Conservation (phyloP, 2,329 filamentous ascomycete species). For the Rhynchosporium secalis region DNA sequence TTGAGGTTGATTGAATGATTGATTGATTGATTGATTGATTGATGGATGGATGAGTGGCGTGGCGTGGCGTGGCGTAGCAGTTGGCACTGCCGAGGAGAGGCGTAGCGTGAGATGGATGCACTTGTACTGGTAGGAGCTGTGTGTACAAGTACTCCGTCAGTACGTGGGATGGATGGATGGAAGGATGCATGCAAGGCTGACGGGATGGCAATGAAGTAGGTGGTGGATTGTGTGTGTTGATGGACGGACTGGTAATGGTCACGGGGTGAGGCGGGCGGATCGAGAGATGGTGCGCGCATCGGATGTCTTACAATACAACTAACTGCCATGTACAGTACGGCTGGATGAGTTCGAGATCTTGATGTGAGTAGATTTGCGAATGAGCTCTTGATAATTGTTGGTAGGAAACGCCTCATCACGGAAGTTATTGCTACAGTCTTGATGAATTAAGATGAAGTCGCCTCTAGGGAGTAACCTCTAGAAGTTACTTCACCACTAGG, state of each 20-base stretch:
- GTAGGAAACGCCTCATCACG: neutral
- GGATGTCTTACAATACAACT: neutral
- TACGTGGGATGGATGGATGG: neutral
- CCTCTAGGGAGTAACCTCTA: too few species aligned
- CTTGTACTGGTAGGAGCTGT: neutral
- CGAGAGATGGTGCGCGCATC: conserved; percentile 7
- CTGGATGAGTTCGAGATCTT: neutral
- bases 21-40: too few species aligned
- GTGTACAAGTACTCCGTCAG: neutral
- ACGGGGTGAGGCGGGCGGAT: neutral
- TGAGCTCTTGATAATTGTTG: neutral
- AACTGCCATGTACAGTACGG: too few species aligned
- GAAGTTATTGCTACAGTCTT: too few species aligned
- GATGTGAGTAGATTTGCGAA: neutral
- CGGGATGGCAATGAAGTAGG: too few species aligned
- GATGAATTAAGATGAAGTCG: too few species aligned
- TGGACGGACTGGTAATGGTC: neutral
- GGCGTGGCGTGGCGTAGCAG: too few species aligned
- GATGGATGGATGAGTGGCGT: too few species aligned
- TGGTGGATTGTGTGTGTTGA: too few species aligned
- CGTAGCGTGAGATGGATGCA: neutral
- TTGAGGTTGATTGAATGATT: too few species aligned
- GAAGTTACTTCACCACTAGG: too few species aligned
- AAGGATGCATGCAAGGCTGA: neutral
- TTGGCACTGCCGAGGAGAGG: too few species aligned